phyloP scores from a whole-genome alignment of 1,284 basidiomycete genomes.

The Tremellales sp. region DNA sequence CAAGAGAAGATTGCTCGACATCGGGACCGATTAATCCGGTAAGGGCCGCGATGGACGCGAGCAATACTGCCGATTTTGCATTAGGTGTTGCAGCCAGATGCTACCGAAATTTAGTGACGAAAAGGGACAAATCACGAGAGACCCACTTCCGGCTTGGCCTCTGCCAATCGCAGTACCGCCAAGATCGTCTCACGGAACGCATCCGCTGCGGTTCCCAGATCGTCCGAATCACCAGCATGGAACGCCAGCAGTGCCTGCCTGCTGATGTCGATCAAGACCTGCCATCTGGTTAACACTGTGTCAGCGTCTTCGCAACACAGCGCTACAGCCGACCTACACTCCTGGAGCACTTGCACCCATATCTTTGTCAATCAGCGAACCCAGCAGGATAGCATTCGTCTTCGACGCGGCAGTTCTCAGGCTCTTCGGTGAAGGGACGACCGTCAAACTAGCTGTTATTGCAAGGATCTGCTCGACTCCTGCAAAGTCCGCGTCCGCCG shows the following conservation, averaged over 20 bases:
- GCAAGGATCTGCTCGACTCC: conserved; percentile 12
- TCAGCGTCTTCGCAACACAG: too few relatives aligned
- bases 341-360: background rate
- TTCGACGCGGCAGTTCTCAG: conserved; percentile 25
- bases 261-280: conserved; percentile 34
- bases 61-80: conserved; percentile 24
- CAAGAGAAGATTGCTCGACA: conserved; percentile 31
- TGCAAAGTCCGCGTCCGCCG: conserved; percentile 30
- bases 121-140: background rate
- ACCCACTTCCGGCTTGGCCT: conserved; percentile 18
- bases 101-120: conserved; percentile 9
- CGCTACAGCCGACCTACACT: background rate
- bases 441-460: conserved; percentile 27
- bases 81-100: conserved; percentile 22
- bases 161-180: conserved; percentile 18
- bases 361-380: conserved; percentile 4
- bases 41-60: conserved; percentile 28
- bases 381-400: conserved; percentile 25
- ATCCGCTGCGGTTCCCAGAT: conserved; percentile 25
- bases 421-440: conserved; percentile 23
- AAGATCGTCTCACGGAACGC: conserved; percentile 24
- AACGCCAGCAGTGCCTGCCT: conserved; percentile 36
- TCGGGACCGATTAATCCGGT: conserved; percentile 29
- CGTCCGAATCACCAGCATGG: conserved; percentile 32
- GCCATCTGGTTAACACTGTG: conserved; percentile 26